Base-by-base conservation (phyloP, 768 basidiomycete species). In the Candolleomyces eurysporus region DNA sequence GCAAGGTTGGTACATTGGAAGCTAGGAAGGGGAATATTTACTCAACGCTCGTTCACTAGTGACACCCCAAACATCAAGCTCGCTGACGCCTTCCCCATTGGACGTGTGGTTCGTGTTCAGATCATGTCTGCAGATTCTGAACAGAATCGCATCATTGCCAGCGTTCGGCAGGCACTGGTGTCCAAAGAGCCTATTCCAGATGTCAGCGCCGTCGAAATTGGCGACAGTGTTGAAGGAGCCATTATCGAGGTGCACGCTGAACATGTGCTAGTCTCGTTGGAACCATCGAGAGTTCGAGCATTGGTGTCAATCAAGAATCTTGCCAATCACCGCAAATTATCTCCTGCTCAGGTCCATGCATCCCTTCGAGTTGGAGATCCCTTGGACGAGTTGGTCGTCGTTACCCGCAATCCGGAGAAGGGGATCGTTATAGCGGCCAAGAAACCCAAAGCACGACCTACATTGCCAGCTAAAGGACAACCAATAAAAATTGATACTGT, bases 221-320 rank as follows among this genome's bases (percentile, higher is more conserved):
- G 94, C 7, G 82, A 89, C 66, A 81, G 78, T 48, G 87, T 90
- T 4, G 80, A 84, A 62, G 95, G 91, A 53, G 77, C 76, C 5
- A 78, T 98, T n/a, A 70, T 82, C 16, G 91, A 92, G 63, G 80
- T 99, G 22, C 96, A 96, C 76, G 88, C 90, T 67, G 87, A 93
- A 61, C 93, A 98, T 66, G 81, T 84, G 31, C 79, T 95, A 22
- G 76, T 98, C 53, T 82, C 83, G 13, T 82, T 98, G 26, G 78
- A 86, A 59, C 88, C 90, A 1, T 85, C 84, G 4, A 79, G 84
- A 65, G 80, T 89, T 46, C 87, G 86, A 43, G 94, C 92, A 0
- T 81, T 98, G 26, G 75, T 98, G n/a, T 94, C 96, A 0, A 76
- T 97, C 63, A 89, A 89, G 69, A 91, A 91, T 64, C 78, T 98